Conservation (phyloP, 2,329 filamentous ascomycete species). For the Rhinocladiella similis region DNA sequence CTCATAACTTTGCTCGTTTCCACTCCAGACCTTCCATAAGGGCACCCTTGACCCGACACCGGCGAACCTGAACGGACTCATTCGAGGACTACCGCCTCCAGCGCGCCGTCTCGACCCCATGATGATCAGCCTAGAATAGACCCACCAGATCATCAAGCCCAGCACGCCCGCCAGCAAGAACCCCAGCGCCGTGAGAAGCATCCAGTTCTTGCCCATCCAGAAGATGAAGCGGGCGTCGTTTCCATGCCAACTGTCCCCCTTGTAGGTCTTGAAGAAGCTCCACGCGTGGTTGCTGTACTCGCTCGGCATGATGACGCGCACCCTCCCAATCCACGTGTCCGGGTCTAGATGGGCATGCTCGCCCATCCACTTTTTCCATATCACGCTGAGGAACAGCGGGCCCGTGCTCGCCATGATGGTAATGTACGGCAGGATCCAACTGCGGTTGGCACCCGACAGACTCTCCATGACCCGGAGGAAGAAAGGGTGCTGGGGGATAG, state of each 20-base stretch:
- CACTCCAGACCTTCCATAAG: conserved; percentile 21
- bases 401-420: conserved; percentile 80
- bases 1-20: conserved; percentile 17
- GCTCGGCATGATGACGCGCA: conserved; percentile 68
- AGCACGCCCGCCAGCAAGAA: conserved; percentile 51
- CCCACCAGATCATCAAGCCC: conserved; percentile 51
- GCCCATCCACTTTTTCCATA: conserved; percentile 72
- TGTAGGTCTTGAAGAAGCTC: conserved; percentile 70
- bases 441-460: conserved; percentile 66
- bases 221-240: conserved; percentile 65
- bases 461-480: conserved; percentile 69
- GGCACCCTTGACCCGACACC: conserved; percentile 13
- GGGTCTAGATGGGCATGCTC: conserved; percentile 42
- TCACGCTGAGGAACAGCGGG: conserved; percentile 71
- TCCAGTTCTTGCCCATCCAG: conserved; percentile 62
- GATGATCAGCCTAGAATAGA: conserved; percentile 49
- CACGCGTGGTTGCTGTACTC: conserved; percentile 68
- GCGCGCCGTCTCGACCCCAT: conserved; percentile 31
- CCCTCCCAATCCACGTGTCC: conserved; percentile 50
- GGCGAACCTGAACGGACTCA: conserved; percentile 11
- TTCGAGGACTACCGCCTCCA: conserved; percentile 12
- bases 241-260: conserved; percentile 66
- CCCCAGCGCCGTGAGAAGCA: conserved; percentile 54
- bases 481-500: conserved; percentile 71
- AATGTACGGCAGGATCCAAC: conserved; percentile 71